phyloP scores from a whole-genome alignment of 1,284 basidiomycete genomes.

The Paramarasmius palmivorus region DNA sequence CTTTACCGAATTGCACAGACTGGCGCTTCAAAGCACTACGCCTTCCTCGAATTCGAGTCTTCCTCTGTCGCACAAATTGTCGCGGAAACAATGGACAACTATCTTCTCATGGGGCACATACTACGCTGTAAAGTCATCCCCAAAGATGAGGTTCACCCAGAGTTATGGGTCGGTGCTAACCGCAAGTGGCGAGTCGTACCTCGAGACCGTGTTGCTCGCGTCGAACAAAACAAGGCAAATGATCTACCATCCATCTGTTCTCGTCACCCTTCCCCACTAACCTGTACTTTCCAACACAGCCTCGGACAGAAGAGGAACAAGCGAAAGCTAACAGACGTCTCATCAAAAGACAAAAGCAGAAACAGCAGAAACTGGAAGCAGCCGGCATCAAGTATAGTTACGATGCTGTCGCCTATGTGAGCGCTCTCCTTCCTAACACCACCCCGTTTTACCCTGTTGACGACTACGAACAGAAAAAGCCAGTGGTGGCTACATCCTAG shows the following conservation, averaged over 20 bases:
- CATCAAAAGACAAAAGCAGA: constrained; percentile 76
- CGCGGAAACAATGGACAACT: constrained; percentile 99
- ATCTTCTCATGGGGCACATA: constrained; percentile 92
- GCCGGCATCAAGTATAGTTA: constrained; percentile 92
- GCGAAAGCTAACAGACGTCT: constrained; percentile 69
- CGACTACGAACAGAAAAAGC: not conserved
- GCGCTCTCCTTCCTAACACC: constrained; percentile 22
- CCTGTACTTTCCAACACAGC: constrained; percentile 45
- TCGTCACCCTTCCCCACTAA: not conserved
- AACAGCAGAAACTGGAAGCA: constrained; percentile 78
- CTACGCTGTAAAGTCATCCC: constrained; percentile 88
- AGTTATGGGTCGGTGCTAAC: constrained; percentile 97
- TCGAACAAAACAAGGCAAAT: constrained; percentile 80
- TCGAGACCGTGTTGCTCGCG: constrained; percentile 67
- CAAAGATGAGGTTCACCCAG: constrained; percentile 86
- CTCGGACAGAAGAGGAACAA: constrained; percentile 76
- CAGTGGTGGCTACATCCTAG: not conserved
- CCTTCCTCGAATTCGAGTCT: constrained; percentile 93
- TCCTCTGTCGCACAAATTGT: constrained; percentile 92
- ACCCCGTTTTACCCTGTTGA: not conserved
- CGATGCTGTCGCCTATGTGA: constrained; percentile 69
- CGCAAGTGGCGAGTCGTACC: constrained; percentile 86
- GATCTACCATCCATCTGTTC: constrained; percentile 1
- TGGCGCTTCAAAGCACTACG: constrained; percentile 95
- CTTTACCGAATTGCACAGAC: constrained; percentile 54